Evolutionary conservation across 1,139 yeast species (phyloP).

Genomic region (Yamadazyma songkhlaensis): DNA sequence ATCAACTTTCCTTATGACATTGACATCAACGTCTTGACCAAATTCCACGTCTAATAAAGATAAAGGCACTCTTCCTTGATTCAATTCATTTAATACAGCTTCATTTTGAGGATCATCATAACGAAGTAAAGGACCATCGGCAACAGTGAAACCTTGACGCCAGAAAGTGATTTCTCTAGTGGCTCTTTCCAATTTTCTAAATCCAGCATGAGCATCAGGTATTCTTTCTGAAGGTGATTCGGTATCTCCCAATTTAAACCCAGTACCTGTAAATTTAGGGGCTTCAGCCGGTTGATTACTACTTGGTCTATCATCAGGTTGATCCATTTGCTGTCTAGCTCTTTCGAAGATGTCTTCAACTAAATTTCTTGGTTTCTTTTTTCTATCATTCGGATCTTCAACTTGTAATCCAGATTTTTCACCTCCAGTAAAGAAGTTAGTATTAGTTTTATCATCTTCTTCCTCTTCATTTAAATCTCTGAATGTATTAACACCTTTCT

Average conservation of each 20-base stretch:
- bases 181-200: slow-evolving; percentile 48
- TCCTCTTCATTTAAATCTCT: slow-evolving; percentile 49
- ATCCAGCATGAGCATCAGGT: slow-evolving; percentile 27
- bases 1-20: slow-evolving; percentile 75
- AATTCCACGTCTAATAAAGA: slow-evolving; percentile 75
- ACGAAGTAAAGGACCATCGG: slow-evolving; percentile 79
- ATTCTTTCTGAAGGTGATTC: slow-evolving; percentile 42
- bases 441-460: slow-evolving; percentile 63
- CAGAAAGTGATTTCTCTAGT: slow-evolving; percentile 84
- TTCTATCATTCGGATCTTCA: slow-evolving; percentile 75
- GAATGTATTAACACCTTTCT: slow-evolving; percentile 40
- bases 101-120: slow-evolving; percentile 91
- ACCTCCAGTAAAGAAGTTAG: slow-evolving; percentile 90
- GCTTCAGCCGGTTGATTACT: slow-evolving; percentile 18
- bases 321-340: slow-evolving; percentile 42
- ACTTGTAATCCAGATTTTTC: slow-evolving; percentile 93
- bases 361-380: slow-evolving; percentile 42
- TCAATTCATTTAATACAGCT: slow-evolving; percentile 71
- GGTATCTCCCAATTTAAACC: slow-evolving; percentile 75
- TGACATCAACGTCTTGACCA: slow-evolving; percentile 96
- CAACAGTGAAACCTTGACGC: slow-evolving; percentile 95
- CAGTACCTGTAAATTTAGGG: slow-evolving; percentile 59
- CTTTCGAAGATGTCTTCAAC: slow-evolving; percentile 46
- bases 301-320: slow-evolving; percentile 45
- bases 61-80: slow-evolving; percentile 92